Evolutionary conservation across 2,329 filamentous ascomycete species (phyloP).

Genomic region (Samsoniella hepiali): DNA sequence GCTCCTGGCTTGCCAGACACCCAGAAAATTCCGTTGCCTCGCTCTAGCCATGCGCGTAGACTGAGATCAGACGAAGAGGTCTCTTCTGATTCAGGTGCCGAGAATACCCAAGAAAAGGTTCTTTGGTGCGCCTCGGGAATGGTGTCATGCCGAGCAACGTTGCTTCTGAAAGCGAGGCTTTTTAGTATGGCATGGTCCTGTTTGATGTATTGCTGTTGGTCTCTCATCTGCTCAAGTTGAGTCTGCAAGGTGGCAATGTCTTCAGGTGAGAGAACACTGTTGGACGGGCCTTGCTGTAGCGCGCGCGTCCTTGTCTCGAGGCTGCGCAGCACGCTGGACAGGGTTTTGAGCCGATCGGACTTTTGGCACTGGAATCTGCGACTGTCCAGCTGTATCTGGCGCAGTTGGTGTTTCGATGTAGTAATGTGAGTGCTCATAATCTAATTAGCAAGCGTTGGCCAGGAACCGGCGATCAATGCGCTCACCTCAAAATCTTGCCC

Average conservation of each 20-base stretch:
- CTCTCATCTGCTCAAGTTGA: not conserved
- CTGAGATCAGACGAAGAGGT: not conserved
- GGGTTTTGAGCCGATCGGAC: not conserved
- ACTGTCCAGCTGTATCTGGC: conserved; percentile 9
- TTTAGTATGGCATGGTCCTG: not conserved
- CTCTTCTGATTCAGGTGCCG: not conserved
- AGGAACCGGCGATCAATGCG: too few relatives aligned
- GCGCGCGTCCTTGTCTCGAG: not conserved
- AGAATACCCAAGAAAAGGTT: conserved; percentile 19
- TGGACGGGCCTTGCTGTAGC: not conserved
- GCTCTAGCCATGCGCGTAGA: conserved; percentile 25
- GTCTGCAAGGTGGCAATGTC: not conserved
- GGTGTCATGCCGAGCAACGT: conserved; percentile 8
- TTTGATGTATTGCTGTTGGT: not conserved
- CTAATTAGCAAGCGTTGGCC: not conserved
- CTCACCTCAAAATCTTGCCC: conserved; percentile 4
- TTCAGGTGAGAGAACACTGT: not conserved
- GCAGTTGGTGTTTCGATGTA: not conserved
- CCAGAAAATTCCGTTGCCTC: conserved; percentile 30
- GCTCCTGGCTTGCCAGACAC: conserved; percentile 44
- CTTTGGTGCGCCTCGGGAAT: conserved; percentile 16
- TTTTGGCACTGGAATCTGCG: conserved; percentile 4
- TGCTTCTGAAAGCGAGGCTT: conserved; percentile 8
- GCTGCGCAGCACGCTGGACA: not conserved
- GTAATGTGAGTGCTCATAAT: not conserved